These are phyloP conservation scores for Neurospora discreta DNA, from an alignment of 495 filamentous ascomycete species.

Conservation along the genomic window DNA sequence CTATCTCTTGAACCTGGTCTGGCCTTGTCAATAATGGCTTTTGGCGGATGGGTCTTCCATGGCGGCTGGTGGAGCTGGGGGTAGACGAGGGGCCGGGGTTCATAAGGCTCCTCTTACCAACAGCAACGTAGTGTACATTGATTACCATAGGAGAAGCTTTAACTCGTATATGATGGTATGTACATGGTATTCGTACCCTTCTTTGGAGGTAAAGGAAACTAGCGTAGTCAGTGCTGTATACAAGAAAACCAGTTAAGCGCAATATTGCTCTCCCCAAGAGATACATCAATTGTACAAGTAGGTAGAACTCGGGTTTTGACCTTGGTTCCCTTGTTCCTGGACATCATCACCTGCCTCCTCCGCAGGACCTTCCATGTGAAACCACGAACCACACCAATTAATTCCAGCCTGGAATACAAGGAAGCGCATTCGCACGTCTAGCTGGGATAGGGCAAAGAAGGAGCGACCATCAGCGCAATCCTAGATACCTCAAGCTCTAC, in stretches of 20 bases:
- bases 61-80: background rate
- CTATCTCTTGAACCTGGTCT: background rate
- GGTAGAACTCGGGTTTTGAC: background rate
- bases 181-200: background rate
- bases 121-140: too few relatives aligned
- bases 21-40: too few relatives aligned
- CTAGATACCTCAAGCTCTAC: background rate
- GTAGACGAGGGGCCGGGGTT: too few relatives aligned
- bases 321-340: background rate
- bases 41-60: too few relatives aligned
- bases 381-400: background rate
- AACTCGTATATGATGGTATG: background rate
- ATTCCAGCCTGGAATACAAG: background rate
- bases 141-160: too few relatives aligned
- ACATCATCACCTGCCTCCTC: background rate
- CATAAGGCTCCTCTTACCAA: too few relatives aligned
- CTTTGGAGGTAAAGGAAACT: background rate
- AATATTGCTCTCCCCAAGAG: background rate
- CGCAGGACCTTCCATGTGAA: background rate
- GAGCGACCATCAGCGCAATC: background rate
- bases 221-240: background rate
- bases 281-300: background rate
- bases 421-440: background rate
- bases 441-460: background rate
- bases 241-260: background rate